These are phyloP conservation scores for Ustulina deusta DNA, from an alignment of 2,329 filamentous ascomycete species.

Conservation along the genomic window DNA sequence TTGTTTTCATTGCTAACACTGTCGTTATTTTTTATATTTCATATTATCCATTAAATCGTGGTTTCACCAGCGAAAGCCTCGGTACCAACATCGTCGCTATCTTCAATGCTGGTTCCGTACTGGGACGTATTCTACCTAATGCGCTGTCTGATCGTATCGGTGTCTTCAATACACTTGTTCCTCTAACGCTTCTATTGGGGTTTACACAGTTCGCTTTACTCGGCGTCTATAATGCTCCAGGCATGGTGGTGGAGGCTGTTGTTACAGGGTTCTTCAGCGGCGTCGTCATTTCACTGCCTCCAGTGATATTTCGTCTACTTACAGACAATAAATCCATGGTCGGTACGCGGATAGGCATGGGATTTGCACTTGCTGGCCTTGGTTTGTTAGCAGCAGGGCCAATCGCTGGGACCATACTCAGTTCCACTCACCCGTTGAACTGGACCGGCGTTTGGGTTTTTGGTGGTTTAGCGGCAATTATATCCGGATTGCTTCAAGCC, in stretches of 20 bases:
- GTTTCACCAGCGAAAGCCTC: conserved; percentile 49
- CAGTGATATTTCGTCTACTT: conserved; percentile 54
- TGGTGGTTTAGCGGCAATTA: conserved; percentile 25
- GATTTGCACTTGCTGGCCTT: conserved; percentile 49
- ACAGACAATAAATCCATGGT: conserved; percentile 56
- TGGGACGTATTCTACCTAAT: conserved; percentile 56
- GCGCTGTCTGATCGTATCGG: conserved; percentile 55
- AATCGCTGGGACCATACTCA: conserved; percentile 52
- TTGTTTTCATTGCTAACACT: conserved; percentile 57
- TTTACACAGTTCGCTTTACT: conserved; percentile 50
- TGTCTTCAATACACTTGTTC: conserved; percentile 50
- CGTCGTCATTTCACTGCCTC: conserved; percentile 57
- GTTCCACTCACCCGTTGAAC: conserved; percentile 35
- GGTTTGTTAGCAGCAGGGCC: conserved; percentile 53
- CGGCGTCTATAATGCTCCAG: conserved; percentile 48
- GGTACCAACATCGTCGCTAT: conserved; percentile 58
- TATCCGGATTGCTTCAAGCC: background rate
- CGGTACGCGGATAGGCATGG: conserved; percentile 58
- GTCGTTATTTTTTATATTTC: conserved; percentile 56
- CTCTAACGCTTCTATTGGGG: background rate
- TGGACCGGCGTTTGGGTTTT: conserved; percentile 46
- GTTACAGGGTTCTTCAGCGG: conserved; percentile 59
- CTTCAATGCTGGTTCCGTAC: conserved; percentile 55
- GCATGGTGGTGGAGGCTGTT: conserved; percentile 52
- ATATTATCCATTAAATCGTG: conserved; percentile 44